Evolutionary conservation across 2,329 filamentous ascomycete genomes (phyloP), one percentile per base, ranked within the genome.

Genomic region (Huntiella abstrusa): DNA sequence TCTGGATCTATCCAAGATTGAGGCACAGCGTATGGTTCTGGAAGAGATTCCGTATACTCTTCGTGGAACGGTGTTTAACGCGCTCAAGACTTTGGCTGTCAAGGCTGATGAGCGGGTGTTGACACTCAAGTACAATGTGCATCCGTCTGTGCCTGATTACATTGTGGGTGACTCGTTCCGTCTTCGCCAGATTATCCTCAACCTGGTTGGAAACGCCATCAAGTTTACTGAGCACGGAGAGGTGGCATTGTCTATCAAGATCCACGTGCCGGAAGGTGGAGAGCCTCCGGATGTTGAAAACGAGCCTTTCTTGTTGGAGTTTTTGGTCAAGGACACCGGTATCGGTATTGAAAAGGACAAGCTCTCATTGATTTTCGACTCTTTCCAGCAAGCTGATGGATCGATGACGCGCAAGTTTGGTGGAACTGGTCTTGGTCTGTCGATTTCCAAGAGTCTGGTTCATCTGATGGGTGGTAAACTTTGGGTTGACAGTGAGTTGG

Each of bases 201-300:
- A 98, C 63, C 68, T 98, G 48, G 88, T 96, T 46, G 91, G 91
- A 58, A 98, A 98, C 57, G 88, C 91, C 47, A 95, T 98, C 69
- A 98, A 98, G 60, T 98, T 98, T 61, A 96, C 91, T 3, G 88
- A 96, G 62, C 81, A 92, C 56, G 91, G 91, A 51, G 86, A 94
- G 60, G 91, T 98, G 55, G 92, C 87, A 60, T 75, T 96, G 45
- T 86, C 82, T n/a, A 95, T 96, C 55, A 77, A 79, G 54, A 49
- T 46, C 17, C 32, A 33, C 13, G 34, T 41, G 1, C 17, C 33
- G 7, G 69, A 74, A 57, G 66, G 56, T 70, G 69, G 76, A 37
- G 7, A 28, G 8, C 6, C 22, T 28, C 81, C 75, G 55, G 70
- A 70, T 10, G 67, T 71, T 8, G 79, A 82, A 54, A 83, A 95